phyloP scores from a whole-genome alignment of 768 basidiomycete species.

The Leccinum olivaceopallidum region DNA sequence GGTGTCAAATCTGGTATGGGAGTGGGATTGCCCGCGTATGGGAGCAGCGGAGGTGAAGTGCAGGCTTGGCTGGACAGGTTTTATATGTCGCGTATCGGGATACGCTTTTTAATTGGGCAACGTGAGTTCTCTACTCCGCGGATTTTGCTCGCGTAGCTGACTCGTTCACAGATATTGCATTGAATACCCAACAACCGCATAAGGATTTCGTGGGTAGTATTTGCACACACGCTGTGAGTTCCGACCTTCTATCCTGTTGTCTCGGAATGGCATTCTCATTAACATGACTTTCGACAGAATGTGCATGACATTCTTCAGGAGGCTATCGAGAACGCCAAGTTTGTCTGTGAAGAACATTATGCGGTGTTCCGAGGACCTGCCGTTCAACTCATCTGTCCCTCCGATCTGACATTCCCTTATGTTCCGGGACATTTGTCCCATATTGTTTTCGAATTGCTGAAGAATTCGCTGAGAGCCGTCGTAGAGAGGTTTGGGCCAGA shows the following conservation, averaged over 20 bases:
- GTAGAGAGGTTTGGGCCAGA: constrained; percentile 90
- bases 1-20: constrained; percentile 30
- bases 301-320: constrained; percentile 96
- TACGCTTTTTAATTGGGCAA: constrained; percentile 95
- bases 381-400: constrained; percentile 93
- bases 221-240: constrained; percentile 81
- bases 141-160: background rate
- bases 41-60: constrained; percentile 79
- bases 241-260: background rate
- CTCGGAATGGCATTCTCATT: background rate
- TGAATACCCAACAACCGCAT: constrained; percentile 90
- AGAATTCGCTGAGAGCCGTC: constrained; percentile 95
- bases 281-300: constrained; percentile 48
- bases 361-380: constrained; percentile 95
- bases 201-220: constrained; percentile 95
- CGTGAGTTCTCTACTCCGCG: constrained; percentile 49
- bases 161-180: constrained; percentile 71
- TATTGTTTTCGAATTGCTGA: constrained; percentile 95
- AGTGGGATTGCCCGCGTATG: constrained; percentile 34
- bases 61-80: constrained; percentile 98
- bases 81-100: constrained; percentile 93
- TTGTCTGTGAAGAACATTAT: constrained; percentile 94
- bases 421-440: constrained; percentile 96
- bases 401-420: constrained; percentile 85
- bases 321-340: constrained; percentile 96